A percentile compares a stretch with the other conserved stretches of the same genome.
These are phyloP conservation scores for Penicillium expansum DNA, from an alignment of 2,329 filamentous ascomycete genomes.

Conservation along the genomic window DNA sequence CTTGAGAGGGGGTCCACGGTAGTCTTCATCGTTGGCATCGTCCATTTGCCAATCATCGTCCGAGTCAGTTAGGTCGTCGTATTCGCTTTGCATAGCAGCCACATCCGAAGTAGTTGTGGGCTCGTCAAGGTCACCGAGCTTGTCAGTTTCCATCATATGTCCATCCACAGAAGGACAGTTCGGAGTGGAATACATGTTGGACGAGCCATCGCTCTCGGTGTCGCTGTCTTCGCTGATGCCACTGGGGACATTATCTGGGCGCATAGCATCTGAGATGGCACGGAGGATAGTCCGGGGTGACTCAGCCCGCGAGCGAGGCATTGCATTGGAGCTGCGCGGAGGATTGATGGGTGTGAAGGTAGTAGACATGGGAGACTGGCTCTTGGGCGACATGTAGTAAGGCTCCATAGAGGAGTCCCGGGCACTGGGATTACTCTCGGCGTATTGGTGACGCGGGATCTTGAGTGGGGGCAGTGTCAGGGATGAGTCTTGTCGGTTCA, in stretches of 20 bases:
- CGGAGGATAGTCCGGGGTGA: conserved; percentile 28
- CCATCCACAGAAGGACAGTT: conserved; percentile 11
- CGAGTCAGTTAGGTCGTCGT: conserved; percentile 9
- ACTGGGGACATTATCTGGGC: background rate
- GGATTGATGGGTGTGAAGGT: conserved; percentile 46
- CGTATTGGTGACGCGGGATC: conserved; percentile 25
- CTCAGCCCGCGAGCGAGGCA: conserved; percentile 11
- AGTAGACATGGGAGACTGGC: conserved; percentile 33
- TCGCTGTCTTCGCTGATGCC: conserved; percentile 15
- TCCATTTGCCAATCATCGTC: conserved; percentile 14
- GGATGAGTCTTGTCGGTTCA: background rate
- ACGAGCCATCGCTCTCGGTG: conserved; percentile 15
- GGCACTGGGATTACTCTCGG: conserved; percentile 35
- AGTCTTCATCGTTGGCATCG: conserved; percentile 23
- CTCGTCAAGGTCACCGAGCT: background rate
- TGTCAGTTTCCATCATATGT: background rate
- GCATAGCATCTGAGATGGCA: conserved; percentile 13
- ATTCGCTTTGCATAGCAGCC: background rate
- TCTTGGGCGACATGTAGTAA: conserved; percentile 41
- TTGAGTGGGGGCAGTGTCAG: conserved; percentile 13
- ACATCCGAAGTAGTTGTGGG: background rate
- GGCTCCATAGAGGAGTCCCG: conserved; percentile 42
- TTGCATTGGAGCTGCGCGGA: conserved; percentile 28
- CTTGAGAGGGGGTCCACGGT: conserved; percentile 4
- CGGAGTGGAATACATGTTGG: conserved; percentile 14